phyloP scores from a whole-genome alignment of 306 rosid genomes.

The Biancaea sappan region DNA sequence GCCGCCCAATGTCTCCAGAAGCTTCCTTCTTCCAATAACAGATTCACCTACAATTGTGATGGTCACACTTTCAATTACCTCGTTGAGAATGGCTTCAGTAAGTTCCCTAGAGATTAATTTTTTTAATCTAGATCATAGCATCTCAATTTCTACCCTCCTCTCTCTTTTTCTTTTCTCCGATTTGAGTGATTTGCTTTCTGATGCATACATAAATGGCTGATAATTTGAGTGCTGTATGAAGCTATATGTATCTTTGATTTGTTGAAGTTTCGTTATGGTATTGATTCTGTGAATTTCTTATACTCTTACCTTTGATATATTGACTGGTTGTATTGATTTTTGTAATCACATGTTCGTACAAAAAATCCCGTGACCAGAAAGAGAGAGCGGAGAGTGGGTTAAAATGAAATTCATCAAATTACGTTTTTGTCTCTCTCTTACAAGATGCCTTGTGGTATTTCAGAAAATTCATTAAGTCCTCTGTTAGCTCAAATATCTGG shows the following conservation, averaged over 20 bases:
- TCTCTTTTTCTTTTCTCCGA: not conserved
- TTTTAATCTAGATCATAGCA: slow-evolving; percentile 24
- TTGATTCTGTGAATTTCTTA: not conserved
- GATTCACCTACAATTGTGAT: slow-evolving; percentile 92
- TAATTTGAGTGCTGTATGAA: not conserved
- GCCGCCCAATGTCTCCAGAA: slow-evolving; percentile 95
- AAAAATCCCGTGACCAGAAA: too few species aligned
- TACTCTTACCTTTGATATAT: not conserved
- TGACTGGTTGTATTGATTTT: not conserved
- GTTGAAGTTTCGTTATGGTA: not conserved
- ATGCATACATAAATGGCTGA: not conserved
- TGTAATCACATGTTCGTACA: too few species aligned
- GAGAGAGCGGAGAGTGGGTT: too few species aligned
- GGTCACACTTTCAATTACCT: slow-evolving; percentile 98
- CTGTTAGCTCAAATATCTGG: not conserved
- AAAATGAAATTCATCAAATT: too few species aligned
- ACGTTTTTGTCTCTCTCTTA: too few species aligned
- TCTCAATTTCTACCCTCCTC: too few species aligned
- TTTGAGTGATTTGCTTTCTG: slow-evolving; percentile 18
- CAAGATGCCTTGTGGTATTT: too few species aligned
- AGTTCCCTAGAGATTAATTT: slow-evolving; percentile 10
- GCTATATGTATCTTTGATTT: not conserved
- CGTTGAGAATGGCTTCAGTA: slow-evolving; percentile 88
- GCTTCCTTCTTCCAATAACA: slow-evolving; percentile 87
- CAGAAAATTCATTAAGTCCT: too few species aligned